Evolutionary conservation across 805 yeast genomes (phyloP), one percentile per base, ranked within the genome.

Genomic region (Maudiozyma saulgeensis): DNA sequence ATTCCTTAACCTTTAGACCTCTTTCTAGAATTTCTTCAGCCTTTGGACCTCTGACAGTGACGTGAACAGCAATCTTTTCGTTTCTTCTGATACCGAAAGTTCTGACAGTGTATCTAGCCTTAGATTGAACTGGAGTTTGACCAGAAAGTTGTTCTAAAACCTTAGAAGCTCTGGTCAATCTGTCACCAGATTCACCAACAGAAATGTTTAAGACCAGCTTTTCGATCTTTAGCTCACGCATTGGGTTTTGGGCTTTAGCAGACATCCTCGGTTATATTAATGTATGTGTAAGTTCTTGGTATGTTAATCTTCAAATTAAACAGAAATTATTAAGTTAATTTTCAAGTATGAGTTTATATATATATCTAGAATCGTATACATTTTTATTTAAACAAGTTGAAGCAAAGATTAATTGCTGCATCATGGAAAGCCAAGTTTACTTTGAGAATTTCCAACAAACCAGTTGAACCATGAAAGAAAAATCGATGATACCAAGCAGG

Each of bases 181-280:
- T 87, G 79, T 93, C 99, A 83, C 99, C 99, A 77, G 97, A 90
- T 81, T 93, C 99, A 81, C 99, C 99, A 77, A 93, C 99, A 78
- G 96, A 90, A 80, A 93, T 93, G 93, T 93, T 93, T 78, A 93
- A 87, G 78, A 93, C 97, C 78, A 93, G 85, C 81, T 93, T 93
- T 81, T 93, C 98, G 81, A 93, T 91, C 81, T 85, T 90, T 78
- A 93, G 82, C 69, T 93, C 98, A 80, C 96, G 93, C 98, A 93
- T 91, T 78, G 87, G 82, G 81, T 93, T 93, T 76, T 82, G 87
- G 70, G 87, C 66, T 72, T 77, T 75, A 62, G 75, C 71, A 67
- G 79, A 74, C 78, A 67, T 67, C 61, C 62, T 65, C 52, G 64
- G 57, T 56, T 55, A 49, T 54, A n/a, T 39, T 39, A 39, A 16